Percentiles rank a stretch among this genome's conserved stretches.
phyloP scores from a whole-genome alignment of 768 basidiomycete species.

The Rhodocollybia butyracea region DNA sequence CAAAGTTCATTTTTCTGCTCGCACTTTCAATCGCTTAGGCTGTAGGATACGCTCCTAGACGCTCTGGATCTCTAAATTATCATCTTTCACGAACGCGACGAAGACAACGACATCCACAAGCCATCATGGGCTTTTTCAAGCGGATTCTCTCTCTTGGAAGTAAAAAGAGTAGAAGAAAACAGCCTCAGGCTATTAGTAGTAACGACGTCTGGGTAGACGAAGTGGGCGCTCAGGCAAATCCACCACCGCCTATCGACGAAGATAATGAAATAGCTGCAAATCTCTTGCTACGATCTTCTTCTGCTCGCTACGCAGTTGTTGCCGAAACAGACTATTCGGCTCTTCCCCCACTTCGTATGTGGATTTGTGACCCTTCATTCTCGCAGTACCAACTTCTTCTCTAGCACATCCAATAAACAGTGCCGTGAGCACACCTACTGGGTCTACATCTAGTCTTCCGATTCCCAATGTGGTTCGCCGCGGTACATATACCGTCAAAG shows the following conservation, averaged over 20 bases:
- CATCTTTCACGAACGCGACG: neutral
- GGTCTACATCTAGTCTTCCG: constrained; percentile 47
- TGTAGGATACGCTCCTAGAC: neutral
- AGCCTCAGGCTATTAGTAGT: constrained; percentile 18
- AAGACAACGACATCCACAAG: neutral
- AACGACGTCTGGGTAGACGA: constrained; percentile 25
- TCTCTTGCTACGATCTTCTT: constrained; percentile 66
- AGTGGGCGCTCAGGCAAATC: constrained; percentile 3
- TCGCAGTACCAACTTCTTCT: constrained; percentile 7
- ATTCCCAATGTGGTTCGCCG: constrained; percentile 48
- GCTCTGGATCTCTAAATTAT: neutral
- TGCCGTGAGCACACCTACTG: constrained; percentile 44
- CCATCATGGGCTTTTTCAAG: constrained; percentile 64
- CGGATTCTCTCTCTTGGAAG: constrained; percentile 66
- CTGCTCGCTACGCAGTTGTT: constrained; percentile 58
- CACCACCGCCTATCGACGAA: constrained; percentile 29
- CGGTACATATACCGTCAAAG: constrained; percentile 71
- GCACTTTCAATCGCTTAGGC: neutral
- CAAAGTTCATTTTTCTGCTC: neutral
- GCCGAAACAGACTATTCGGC: constrained; percentile 53
- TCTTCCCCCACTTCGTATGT: constrained; percentile 71
- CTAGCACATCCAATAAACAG: constrained; percentile 68
- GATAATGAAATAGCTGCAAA: constrained; percentile 43
- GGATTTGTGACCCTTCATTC: neutral
- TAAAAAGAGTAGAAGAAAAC: constrained; percentile 49